These are phyloP conservation scores for Globisporangium splendens DNA, from an alignment of 352 stramenopile species.

Conservation along the genomic window DNA sequence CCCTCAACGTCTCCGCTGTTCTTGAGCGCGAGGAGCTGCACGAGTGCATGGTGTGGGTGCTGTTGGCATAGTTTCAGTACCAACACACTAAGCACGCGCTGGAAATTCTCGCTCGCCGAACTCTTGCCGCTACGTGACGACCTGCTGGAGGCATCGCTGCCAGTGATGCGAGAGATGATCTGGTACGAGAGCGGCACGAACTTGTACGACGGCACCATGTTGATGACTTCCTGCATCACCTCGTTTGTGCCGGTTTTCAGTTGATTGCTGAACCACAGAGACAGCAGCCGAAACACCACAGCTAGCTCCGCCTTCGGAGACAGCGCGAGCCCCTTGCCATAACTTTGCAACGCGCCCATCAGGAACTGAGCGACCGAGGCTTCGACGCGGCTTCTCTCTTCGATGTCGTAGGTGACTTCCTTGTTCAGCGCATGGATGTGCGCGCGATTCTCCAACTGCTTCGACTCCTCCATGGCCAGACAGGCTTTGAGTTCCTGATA, in stretches of 20 bases:
- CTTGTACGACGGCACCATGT: conserved; percentile 92
- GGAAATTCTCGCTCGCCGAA: conserved; percentile 44
- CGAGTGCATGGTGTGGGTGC: conserved; percentile 95
- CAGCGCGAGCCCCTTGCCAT: conserved; percentile 56
- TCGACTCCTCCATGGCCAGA: conserved; percentile 49
- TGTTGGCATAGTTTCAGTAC: conserved; percentile 92
- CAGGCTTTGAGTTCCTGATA: conserved; percentile 59
- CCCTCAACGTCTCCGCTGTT: conserved; percentile 91
- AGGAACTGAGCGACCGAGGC: conserved; percentile 86
- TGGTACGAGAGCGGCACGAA: conserved; percentile 97
- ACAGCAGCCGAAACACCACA: conserved; percentile 91
- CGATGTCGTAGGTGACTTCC: conserved; percentile 87
- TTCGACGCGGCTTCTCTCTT: conserved; percentile 85
- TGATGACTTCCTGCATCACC: conserved; percentile 81
- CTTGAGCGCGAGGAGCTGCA: conserved; percentile 94
- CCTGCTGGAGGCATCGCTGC: conserved; percentile 27
- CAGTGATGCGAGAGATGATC: conserved; percentile 92
- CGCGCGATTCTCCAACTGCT: conserved; percentile 61
- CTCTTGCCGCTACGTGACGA: conserved; percentile 1
- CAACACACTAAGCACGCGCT: conserved; percentile 83
- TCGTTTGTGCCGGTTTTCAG: conserved; percentile 67
- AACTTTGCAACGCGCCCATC: conserved; percentile 84
- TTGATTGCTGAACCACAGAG: conserved; percentile 94
- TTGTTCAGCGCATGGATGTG: conserved; percentile 74
- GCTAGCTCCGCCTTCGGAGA: conserved; percentile 77